phyloP scores from a whole-genome alignment of 177 flowering plant species.

The Vitis hybrid region DNA sequence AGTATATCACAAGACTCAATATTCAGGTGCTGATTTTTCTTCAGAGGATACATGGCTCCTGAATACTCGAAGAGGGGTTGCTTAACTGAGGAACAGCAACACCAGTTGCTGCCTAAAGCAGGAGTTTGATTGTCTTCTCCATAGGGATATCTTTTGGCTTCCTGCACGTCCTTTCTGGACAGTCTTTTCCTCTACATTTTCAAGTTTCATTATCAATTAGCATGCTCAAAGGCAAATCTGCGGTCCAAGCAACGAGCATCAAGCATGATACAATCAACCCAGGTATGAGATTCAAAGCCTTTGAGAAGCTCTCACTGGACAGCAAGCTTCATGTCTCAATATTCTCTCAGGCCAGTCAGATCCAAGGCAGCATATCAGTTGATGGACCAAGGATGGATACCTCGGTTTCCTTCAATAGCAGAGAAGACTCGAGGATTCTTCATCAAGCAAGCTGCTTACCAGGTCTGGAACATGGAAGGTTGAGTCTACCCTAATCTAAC shows the following conservation, averaged over 20 bases:
- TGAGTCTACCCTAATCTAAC: neutral
- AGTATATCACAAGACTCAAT: too few relatives aligned
- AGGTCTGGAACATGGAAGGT: neutral
- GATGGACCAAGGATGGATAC: conserved; percentile 60
- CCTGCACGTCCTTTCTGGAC: too few relatives aligned
- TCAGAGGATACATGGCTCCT: too few relatives aligned
- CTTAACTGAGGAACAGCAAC: too few relatives aligned
- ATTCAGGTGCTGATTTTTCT: too few relatives aligned
- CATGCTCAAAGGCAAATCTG: conserved; percentile 52
- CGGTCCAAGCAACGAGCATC: conserved; percentile 48
- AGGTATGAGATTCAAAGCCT: conserved; percentile 55
- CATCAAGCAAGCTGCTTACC: conserved; percentile 9
- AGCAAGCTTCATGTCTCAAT: conserved; percentile 40
- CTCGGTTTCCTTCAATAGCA: conserved; percentile 25
- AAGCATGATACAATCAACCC: conserved; percentile 23
- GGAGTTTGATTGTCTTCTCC: too few relatives aligned
- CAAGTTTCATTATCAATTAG: too few relatives aligned
- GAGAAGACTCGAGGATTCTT: conserved; percentile 28
- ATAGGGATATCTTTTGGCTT: too few relatives aligned
- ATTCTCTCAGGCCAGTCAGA: conserved; percentile 28
- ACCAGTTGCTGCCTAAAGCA: too few relatives aligned
- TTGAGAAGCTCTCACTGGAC: conserved; percentile 55
- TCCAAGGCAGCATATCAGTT: conserved; percentile 30
- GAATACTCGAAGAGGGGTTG: too few relatives aligned
- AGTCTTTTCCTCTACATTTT: too few relatives aligned